These are phyloP conservation scores for Castanea mollissima DNA, from an alignment of 306 rosid genomes.

Conservation along the genomic window DNA sequence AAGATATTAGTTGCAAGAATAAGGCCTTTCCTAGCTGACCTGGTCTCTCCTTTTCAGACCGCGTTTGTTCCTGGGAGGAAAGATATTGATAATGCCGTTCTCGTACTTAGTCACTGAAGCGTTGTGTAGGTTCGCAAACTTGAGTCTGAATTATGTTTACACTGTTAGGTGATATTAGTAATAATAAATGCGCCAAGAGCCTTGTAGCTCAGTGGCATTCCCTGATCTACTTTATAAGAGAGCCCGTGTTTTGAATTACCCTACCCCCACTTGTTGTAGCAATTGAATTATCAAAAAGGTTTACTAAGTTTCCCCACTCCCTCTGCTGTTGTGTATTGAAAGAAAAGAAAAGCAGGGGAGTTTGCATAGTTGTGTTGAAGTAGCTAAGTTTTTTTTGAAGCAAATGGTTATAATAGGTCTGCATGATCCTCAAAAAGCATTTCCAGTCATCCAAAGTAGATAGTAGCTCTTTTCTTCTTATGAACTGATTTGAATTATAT, in stretches of 20 bases:
- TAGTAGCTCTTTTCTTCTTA: background rate
- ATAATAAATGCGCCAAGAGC: background rate
- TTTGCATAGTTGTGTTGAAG: background rate
- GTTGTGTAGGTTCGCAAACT: constrained; percentile 3
- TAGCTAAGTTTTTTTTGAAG: background rate
- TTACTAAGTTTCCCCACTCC: background rate
- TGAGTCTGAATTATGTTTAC: background rate
- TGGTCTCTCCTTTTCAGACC: too few species aligned
- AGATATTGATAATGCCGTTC: background rate
- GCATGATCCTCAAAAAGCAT: background rate
- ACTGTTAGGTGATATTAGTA: background rate
- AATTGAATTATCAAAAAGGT: too few species aligned
- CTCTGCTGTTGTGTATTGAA: background rate
- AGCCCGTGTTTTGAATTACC: too few species aligned
- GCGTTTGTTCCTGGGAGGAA: too few species aligned
- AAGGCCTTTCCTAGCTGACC: too few species aligned
- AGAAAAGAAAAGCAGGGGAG: background rate
- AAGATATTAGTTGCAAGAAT: too few species aligned
- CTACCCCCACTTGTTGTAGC: too few species aligned
- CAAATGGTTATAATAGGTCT: background rate
- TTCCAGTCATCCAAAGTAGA: background rate
- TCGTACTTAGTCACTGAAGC: constrained; percentile 7
- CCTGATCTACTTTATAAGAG: too few species aligned
- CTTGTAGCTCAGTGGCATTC: too few species aligned
- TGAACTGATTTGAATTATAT: background rate